Base-by-base conservation (phyloP, 352 stramenopile species). In the Pythium rhizo-oryzae region DNA sequence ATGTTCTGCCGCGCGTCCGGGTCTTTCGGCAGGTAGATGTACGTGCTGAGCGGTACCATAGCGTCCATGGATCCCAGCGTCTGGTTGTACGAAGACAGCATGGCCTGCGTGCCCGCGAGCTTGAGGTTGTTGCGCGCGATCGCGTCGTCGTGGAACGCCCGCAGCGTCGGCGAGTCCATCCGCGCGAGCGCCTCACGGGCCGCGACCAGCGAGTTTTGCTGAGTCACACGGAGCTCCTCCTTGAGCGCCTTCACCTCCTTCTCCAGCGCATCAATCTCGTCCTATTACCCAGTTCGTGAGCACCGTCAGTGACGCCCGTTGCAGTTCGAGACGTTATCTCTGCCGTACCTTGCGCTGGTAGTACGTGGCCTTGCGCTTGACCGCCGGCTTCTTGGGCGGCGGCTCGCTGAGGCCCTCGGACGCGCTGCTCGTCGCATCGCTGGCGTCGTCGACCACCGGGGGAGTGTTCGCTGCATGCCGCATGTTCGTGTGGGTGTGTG, bases 341-440 rank as follows among this genome's bases (percentile, higher is more conserved):
- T 63, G 13, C 19, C 51, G 0, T 25, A 67, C 61, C 37, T 72
- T 72, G 30, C 66, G 66, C 19, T 55, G 25, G 39, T 72, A 72
- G 47, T 72, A 72, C 15, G 66, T 72, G 1, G 66, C 41, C 39
- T 72, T 72, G 33, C 66, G 66, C 59, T 72, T 72, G 30, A 19
- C 30, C 2, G 24, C 8, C 33, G 59, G 46, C 49, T 46, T 9
- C 7, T 35, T 56, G 21, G 51, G 51, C 25, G 51, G 21, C 51
- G 51, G 28, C n/a, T 58, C 51, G 51, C 51, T 58, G 19, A 49
- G 6, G 0, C 46, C 13, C 8, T 55, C 50, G 12, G 41, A 44
- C 35, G 41, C 61, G 43, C 61, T 58, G 61, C 61, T 68, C 41
- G 61, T 68, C 18, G 37, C 28, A 39, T 61, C 52, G 51, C 25